Conservation (phyloP, 768 basidiomycete species). For the Russula earlei region DNA sequence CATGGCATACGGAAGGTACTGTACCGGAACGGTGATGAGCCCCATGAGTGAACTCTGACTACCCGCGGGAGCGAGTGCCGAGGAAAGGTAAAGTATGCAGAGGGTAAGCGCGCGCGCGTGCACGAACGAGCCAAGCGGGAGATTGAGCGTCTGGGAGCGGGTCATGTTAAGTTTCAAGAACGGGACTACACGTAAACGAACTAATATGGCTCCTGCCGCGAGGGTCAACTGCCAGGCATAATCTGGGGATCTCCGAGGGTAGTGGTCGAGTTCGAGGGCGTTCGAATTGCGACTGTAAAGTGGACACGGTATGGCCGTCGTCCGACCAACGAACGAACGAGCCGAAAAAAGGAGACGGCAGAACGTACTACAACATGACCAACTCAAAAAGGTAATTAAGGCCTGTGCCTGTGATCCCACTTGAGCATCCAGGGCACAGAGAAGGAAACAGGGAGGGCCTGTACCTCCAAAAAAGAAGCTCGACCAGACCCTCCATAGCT, state of each 20-base stretch:
- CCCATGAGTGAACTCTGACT: constrained; percentile 70
- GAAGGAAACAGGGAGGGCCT: not conserved
- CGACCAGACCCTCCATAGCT: constrained; percentile 69
- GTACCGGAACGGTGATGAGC: constrained; percentile 60
- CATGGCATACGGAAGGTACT: constrained; percentile 67
- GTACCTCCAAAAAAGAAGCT: constrained; percentile 66
- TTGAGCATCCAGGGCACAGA: not conserved
- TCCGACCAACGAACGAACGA: not conserved
- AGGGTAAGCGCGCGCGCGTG: constrained; percentile 60
- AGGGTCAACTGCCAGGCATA: constrained; percentile 65
- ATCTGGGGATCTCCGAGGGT: constrained; percentile 53
- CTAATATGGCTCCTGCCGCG: constrained; percentile 47
- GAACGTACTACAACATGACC: constrained; percentile 55
- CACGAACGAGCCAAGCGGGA: constrained; percentile 46
- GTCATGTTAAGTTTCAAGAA: not conserved
- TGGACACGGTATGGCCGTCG: too few species aligned
- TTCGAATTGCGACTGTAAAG: constrained; percentile 60
- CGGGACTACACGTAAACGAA: constrained; percentile 23
- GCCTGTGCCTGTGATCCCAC: constrained; percentile 33
- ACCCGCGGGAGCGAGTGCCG: constrained; percentile 55
- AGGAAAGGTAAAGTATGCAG: constrained; percentile 59
- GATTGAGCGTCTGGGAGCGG: constrained; percentile 39
- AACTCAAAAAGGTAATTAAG: constrained; percentile 56
- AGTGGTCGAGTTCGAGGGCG: constrained; percentile 55
- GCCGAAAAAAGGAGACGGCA: too few species aligned